These are phyloP conservation scores for Manihot esculenta DNA, from an alignment of 441 rosid genomes.

Conservation along the genomic window DNA sequence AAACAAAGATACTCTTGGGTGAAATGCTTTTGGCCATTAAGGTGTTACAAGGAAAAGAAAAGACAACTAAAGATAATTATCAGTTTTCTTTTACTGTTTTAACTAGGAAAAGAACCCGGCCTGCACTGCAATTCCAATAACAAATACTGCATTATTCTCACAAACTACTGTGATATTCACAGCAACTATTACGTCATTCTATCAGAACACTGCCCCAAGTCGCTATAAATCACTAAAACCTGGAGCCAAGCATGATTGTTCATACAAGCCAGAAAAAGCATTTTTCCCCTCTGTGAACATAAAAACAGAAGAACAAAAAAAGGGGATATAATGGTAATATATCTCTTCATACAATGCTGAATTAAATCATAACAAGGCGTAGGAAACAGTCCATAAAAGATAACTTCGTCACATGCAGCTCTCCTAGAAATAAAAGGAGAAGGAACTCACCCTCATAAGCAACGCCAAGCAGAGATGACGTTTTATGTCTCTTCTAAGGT, in stretches of 20 bases:
- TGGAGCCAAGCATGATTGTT: no score
- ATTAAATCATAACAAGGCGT: not conserved
- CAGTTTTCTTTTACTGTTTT: not conserved
- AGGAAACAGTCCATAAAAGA: not conserved
- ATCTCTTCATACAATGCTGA: no score
- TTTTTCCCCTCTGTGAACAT: not conserved
- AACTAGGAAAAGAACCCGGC: not conserved
- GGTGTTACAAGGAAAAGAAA: not conserved
- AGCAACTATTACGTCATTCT: not conserved
- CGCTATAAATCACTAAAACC: no score
- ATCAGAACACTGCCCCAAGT: not conserved
- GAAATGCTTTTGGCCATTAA: not conserved
- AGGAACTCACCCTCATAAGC: conserved; percentile 57
- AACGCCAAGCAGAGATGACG: conserved; percentile 75
- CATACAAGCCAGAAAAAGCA: not conserved
- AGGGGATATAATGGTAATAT: not conserved
- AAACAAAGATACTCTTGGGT: not conserved
- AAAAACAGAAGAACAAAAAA: not conserved
- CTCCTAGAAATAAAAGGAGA: not conserved
- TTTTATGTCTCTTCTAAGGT: conserved; percentile 69
- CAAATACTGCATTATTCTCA: not conserved
- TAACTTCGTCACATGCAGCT: not conserved
- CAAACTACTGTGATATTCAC: not conserved
- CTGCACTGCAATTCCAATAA: not conserved
- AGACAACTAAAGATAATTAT: not conserved